phyloP scores from a whole-genome alignment of 2,329 filamentous ascomycete species.

The Hymenoscyphus albidus region DNA sequence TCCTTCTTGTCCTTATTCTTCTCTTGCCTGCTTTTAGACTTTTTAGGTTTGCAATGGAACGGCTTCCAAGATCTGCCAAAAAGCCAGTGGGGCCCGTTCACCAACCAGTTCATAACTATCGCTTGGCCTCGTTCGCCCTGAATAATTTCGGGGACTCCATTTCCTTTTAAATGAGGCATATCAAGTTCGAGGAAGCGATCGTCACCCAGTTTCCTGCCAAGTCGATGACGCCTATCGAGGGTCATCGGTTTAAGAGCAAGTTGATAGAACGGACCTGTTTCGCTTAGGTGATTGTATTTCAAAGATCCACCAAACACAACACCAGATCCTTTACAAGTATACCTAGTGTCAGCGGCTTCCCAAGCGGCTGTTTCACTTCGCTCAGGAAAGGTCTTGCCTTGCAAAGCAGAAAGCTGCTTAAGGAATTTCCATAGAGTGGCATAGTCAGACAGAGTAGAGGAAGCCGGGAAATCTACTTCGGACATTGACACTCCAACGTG shows the following conservation, averaged over 20 bases:
- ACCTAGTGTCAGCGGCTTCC: constrained; percentile 28
- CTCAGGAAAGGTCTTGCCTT: constrained; percentile 47
- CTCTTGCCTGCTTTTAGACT: constrained; percentile 33
- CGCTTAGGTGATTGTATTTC: constrained; percentile 34
- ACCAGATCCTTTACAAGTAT: constrained; percentile 32
- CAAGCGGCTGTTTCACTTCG: constrained; percentile 42
- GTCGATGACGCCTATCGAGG: constrained; percentile 48
- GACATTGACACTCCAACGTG: constrained; percentile 25
- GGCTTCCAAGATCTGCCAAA: constrained; percentile 31
- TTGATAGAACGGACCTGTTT: constrained; percentile 41
- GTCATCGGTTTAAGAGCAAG: constrained; percentile 47
- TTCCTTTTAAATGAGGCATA: constrained; percentile 43
- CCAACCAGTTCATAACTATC: constrained; percentile 41
- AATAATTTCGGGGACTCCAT: constrained; percentile 26
- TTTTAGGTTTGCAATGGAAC: constrained; percentile 29
- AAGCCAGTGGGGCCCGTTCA: constrained; percentile 25
- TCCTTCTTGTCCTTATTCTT: constrained; percentile 33
- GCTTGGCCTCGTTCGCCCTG: constrained; percentile 35
- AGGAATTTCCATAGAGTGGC: constrained; percentile 42
- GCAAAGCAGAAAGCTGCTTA: constrained; percentile 39
- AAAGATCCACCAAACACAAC: constrained; percentile 45
- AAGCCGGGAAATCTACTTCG: constrained; percentile 15
- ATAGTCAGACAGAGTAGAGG: constrained; percentile 42
- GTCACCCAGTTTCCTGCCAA: constrained; percentile 52
- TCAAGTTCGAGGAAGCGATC: constrained; percentile 57